Conservation (phyloP, 176 grass and related monocot species). For the Carex littledalei region DNA sequence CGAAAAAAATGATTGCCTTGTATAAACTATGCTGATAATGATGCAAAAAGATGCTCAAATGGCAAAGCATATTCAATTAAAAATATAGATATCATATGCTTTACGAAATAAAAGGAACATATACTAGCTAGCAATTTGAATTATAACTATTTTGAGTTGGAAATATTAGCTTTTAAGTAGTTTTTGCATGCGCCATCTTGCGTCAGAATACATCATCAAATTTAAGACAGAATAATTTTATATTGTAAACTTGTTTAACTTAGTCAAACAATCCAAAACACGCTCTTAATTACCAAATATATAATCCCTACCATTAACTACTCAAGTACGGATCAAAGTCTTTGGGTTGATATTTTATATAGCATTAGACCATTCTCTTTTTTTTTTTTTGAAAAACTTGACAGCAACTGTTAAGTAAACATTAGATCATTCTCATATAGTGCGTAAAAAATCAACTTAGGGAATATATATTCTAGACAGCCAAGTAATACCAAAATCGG, state of each 20-base stretch:
- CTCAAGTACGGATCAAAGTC: too few species aligned
- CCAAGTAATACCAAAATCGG: neutral
- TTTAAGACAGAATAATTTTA: neutral
- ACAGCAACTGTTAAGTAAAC: too few species aligned
- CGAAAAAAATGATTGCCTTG: neutral
- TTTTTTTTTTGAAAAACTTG: too few species aligned
- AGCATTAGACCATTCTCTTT: too few species aligned
- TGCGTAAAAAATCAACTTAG: neutral
- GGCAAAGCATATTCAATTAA: neutral
- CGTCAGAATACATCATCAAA: neutral
- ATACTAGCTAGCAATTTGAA: neutral
- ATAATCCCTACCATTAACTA: too few species aligned
- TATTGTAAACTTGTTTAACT: neutral
- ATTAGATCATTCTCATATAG: too few species aligned
- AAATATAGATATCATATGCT: neutral
- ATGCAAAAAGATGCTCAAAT: neutral
- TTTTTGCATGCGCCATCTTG: neutral
- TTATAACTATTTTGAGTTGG: neutral
- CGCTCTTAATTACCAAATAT: too few species aligned
- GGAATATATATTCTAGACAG: neutral
- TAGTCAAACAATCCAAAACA: neutral
- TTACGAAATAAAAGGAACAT: neutral
- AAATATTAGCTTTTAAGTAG: neutral
- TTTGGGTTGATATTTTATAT: too few species aligned
- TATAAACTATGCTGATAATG: neutral